Base-by-base conservation (phyloP, 805 yeast species). In the Lachancea thermotolerans region DNA sequence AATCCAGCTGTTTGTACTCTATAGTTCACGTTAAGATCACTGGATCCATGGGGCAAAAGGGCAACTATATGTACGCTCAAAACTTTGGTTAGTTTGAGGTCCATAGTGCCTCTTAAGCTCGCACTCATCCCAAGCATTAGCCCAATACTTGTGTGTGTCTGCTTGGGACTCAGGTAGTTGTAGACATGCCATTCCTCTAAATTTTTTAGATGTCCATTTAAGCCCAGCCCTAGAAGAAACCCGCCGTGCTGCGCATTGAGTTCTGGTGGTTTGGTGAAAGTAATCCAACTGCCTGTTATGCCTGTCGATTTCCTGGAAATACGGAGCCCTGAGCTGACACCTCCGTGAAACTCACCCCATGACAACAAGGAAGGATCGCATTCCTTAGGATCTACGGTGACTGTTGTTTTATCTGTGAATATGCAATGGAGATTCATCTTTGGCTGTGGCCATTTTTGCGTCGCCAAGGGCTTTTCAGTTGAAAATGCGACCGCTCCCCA, bases 151-250 rank as follows among this genome's bases (percentile, higher is more conserved):
- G 95, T 86, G 35, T 75, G 75, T 3, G 83, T 77, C 56, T 86
- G 88, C 52, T 93, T 90, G 0, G 96, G 95, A 0, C 96, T 95
- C 43, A 93, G 67, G 53, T 88, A 89, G 58, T 91, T 90, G 62
- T 88, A 93, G 28, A 91, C 85, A 59, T 90, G 96, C 97, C 98
- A 93, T 62, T 93, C 96, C 57, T 91, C 98, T 21, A 93, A 66
- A 35, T 74, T 72, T 46, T 76, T 79, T 55, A 93, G 66, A 59
- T 90, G 96, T 0, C 98, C 98, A 64, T 87, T 87, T 28, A 93
- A 67, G 0, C 99, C 99, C 21, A 93, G 69, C 0, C 97, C 99
- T 15, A 88, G 66, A n/a, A 93, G 65, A 54, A 93, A 89, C 0
- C 99, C 99, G 17, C 96, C 97, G 68, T 90, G 96, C 49, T 86